A percentile compares a stretch with the other conserved stretches of the same genome.
Conservation (phyloP, 2,329 filamentous ascomycete species). For the Camillea tinctor region DNA sequence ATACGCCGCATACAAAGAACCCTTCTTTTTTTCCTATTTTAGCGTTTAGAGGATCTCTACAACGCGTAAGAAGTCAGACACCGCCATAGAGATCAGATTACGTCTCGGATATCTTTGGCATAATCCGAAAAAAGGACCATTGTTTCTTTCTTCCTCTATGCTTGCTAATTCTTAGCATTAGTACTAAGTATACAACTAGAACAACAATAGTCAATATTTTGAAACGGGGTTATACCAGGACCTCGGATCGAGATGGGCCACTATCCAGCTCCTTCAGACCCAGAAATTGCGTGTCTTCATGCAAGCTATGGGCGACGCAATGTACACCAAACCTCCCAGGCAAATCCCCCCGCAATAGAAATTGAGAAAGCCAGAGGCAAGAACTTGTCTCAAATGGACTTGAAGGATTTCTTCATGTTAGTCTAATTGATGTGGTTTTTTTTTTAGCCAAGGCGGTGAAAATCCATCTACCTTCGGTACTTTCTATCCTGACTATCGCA, state of each 20-base stretch:
- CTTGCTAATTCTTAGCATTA: background rate
- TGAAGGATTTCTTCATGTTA: background rate
- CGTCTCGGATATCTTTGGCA: background rate
- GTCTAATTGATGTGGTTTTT: background rate
- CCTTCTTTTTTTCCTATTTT: background rate
- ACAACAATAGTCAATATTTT: background rate
- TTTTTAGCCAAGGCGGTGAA: background rate
- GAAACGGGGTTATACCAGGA: background rate
- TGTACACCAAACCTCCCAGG: background rate
- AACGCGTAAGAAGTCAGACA: background rate
- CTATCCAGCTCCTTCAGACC: background rate
- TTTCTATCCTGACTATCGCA: no score
- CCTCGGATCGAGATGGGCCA: background rate
- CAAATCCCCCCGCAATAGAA: background rate
- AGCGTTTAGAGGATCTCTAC: background rate
- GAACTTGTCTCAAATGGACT: background rate
- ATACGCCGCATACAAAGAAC: background rate
- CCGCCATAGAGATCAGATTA: background rate
- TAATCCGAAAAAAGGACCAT: background rate
- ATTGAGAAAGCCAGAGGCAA: background rate
- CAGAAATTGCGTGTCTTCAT: background rate
- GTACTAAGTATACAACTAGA: background rate
- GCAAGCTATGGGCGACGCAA: background rate
- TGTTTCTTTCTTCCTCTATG: background rate
- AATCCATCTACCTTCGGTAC: background rate